A percentile compares a stretch with the other conserved stretches of the same genome.
Evolutionary conservation across 2,329 filamentous ascomycete genomes (phyloP).

Genomic region (Cladosporium austrohemisphaericum): DNA sequence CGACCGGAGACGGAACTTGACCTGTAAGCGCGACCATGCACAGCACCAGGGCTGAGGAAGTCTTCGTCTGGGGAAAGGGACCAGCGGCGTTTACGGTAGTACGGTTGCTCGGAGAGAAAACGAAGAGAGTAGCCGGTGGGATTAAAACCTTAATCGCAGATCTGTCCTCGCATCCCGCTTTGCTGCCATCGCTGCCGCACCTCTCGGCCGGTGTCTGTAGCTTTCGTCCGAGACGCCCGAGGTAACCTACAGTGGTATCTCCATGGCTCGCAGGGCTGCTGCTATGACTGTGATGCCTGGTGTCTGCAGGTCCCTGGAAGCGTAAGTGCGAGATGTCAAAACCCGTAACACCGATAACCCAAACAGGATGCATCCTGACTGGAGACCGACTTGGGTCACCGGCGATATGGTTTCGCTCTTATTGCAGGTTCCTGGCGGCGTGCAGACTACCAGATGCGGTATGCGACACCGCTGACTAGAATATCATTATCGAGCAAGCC

Average conservation of each 20-base stretch:
- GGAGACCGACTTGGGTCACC: slow-evolving; percentile 2
- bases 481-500: neutral
- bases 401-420: slow-evolving; percentile 1
- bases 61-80: slow-evolving; percentile 2
- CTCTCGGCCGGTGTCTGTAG: slow-evolving; percentile 8
- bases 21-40: neutral
- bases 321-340: too few species aligned
- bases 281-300: slow-evolving; percentile 8
- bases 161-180: slow-evolving; percentile 1
- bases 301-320: neutral
- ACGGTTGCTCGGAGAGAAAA: slow-evolving; percentile 6
- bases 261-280: too few species aligned
- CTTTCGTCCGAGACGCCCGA: slow-evolving; percentile 9
- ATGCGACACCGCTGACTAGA: slow-evolving; percentile 8
- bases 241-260: too few species aligned
- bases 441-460: slow-evolving; percentile 4
- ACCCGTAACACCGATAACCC: slow-evolving; percentile 7
- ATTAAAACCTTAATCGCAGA: slow-evolving; percentile 13
- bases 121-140: slow-evolving; percentile 2
- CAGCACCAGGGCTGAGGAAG: neutral
- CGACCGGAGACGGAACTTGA: slow-evolving; percentile 12
- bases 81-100: neutral
- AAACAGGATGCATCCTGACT: neutral
- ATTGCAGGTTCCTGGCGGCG: slow-evolving; percentile 6
- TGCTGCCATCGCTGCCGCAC: slow-evolving; percentile 5